Percentiles rank a stretch among this genome's conserved stretches.
Evolutionary conservation across 345 rosid species (phyloP).

Genomic region (Kernera saxatilis): DNA sequence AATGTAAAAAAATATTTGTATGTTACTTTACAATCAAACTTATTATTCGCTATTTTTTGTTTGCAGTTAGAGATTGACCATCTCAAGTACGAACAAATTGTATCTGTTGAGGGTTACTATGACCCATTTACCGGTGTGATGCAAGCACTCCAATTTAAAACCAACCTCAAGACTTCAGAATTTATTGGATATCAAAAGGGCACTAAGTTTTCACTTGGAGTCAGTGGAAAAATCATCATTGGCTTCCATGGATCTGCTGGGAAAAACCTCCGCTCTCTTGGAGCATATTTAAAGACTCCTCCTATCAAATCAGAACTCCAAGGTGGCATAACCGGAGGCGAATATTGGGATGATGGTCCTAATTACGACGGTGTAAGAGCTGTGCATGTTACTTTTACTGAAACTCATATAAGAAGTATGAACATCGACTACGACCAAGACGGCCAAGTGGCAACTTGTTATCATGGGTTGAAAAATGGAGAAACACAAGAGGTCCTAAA

Average conservation of each 20-base stretch:
- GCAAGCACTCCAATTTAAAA: conserved; percentile 14
- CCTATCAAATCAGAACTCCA: conserved; percentile 10
- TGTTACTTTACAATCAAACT: not conserved
- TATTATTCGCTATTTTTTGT: not conserved
- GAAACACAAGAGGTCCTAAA: conserved; percentile 20
- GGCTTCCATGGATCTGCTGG: conserved; percentile 15
- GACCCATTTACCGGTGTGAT: not conserved
- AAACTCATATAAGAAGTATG: conserved; percentile 18
- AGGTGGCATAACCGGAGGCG: not conserved
- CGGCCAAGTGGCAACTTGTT: not conserved
- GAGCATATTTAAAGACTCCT: not conserved
- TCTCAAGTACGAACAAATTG: not conserved
- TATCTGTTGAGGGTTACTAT: conserved; percentile 4
- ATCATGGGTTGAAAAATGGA: conserved; percentile 19
- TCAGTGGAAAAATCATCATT: not conserved
- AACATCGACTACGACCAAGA: conserved; percentile 11
- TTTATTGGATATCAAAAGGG: conserved; percentile 18
- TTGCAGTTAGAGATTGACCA: conserved; percentile 11
- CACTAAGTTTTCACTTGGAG: conserved; percentile 9
- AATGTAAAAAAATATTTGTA: too few relatives aligned
- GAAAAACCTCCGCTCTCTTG: not conserved
- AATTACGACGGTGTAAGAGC: conserved; percentile 1
- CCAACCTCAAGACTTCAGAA: not conserved
- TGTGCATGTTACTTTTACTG: conserved; percentile 15
- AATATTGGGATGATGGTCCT: conserved; percentile 20